A percentile compares a stretch with the other conserved stretches of the same genome.
Evolutionary conservation across 345 rosid genomes (phyloP).

Genomic region (Dovyalis caffra): DNA sequence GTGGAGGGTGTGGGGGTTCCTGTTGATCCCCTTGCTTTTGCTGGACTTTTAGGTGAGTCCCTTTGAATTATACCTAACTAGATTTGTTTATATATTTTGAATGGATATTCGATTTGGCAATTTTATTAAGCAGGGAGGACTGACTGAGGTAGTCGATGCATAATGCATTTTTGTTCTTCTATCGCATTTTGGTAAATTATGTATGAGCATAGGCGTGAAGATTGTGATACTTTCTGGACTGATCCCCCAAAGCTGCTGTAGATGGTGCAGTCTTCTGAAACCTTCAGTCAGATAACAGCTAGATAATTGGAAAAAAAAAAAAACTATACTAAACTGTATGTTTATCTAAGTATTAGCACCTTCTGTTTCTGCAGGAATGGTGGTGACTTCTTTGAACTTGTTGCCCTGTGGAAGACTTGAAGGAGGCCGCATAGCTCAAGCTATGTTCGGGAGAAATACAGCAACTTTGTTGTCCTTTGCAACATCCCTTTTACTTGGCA

Average conservation of each 20-base stretch:
- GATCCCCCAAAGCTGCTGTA: no score
- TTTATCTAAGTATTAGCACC: no score
- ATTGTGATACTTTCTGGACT: neutral
- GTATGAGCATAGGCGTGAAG: neutral
- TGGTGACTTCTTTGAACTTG: conserved; percentile 83
- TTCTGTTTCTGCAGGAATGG: conserved; percentile 62
- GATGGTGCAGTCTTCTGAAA: no score
- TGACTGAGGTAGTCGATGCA: no score
- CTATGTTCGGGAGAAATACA: conserved; percentile 84
- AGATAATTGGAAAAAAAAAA: no score
- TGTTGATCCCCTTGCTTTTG: conserved; percentile 88
- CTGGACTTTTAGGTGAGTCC: conserved; percentile 82
- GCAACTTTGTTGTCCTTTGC: conserved; percentile 67
- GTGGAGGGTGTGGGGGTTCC: conserved; percentile 97
- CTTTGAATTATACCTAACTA: neutral
- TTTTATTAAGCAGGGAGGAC: no score
- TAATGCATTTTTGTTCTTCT: neutral
- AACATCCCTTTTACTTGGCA: conserved; percentile 73
- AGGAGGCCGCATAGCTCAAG: conserved; percentile 96
- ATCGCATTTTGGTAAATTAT: neutral
- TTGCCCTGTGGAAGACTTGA: conserved; percentile 93
- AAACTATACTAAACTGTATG: no score
- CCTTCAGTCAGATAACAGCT: no score
- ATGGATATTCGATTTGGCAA: neutral
- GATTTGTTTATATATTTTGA: neutral